Evolutionary conservation across 176 grass and related monocot species (phyloP).

Genomic region (Musa acuminata): DNA sequence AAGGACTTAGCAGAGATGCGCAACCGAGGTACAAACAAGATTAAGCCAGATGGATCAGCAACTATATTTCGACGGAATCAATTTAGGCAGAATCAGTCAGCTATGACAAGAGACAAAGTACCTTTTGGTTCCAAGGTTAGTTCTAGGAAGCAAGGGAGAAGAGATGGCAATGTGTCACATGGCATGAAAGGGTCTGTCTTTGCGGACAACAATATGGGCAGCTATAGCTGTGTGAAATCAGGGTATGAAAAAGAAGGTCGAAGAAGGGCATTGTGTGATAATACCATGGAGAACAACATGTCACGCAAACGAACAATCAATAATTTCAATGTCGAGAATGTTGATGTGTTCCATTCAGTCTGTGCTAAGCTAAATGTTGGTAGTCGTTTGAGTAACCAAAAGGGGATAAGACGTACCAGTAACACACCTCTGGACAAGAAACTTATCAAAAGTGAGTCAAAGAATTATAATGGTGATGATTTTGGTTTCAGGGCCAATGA

Average conservation of each 20-base stretch:
- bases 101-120: neutral
- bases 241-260: neutral
- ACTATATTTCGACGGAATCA: neutral
- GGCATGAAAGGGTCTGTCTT: neutral
- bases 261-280: neutral
- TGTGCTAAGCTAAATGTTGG: neutral
- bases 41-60: neutral
- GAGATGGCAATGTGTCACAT: neutral
- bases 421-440: neutral
- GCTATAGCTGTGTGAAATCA: neutral
- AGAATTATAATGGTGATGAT: neutral
- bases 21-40: neutral
- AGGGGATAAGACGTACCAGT: neutral
- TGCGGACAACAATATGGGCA: neutral
- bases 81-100: neutral
- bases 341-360: neutral
- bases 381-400: neutral
- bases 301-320: constrained; percentile 3
- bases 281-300: neutral
- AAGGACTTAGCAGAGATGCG: neutral
- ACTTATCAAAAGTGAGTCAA: neutral
- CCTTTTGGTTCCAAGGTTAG: neutral
- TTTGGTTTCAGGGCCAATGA: neutral
- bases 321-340: neutral
- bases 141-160: neutral